A percentile compares a stretch with the other conserved stretches of the same genome.
These are phyloP conservation scores for Salinomyces thailandicus DNA, from an alignment of 2,329 filamentous ascomycete genomes.

Conservation along the genomic window DNA sequence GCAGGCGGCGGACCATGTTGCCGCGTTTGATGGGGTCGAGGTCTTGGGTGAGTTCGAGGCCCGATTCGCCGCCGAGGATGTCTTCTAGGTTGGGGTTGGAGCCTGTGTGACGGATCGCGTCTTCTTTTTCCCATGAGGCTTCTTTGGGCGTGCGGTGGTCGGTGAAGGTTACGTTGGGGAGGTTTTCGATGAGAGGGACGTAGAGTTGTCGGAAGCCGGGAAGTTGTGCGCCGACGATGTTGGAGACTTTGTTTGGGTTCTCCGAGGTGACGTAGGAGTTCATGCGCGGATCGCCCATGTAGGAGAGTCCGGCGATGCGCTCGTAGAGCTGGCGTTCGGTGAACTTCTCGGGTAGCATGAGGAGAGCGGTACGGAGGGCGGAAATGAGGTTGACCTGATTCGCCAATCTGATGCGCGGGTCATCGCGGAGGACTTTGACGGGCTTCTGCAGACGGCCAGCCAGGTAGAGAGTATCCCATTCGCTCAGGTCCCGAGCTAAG, in stretches of 20 bases:
- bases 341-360: conserved; percentile 75
- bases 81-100: conserved; percentile 43
- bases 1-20: conserved; percentile 92
- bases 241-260: conserved; percentile 82
- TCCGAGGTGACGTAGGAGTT: conserved; percentile 55
- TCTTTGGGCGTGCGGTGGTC: conserved; percentile 49
- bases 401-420: conserved; percentile 80
- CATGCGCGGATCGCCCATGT: conserved; percentile 96
- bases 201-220: conserved; percentile 87
- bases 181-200: conserved; percentile 73
- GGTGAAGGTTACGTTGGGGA: conserved; percentile 76
- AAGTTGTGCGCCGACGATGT: conserved; percentile 88
- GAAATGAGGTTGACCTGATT: conserved; percentile 95
- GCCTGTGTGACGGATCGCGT: conserved; percentile 27
- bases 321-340: conserved; percentile 80
- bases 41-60: conserved; percentile 68
- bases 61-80: conserved; percentile 41
- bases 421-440: conserved; percentile 92
- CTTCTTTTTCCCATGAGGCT: conserved; percentile 28
- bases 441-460: conserved; percentile 93
- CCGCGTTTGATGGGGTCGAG: conserved; percentile 85
- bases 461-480: conserved; percentile 94
- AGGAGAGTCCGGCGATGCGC: conserved; percentile 85
- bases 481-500: conserved; percentile 70
- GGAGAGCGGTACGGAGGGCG: conserved; percentile 76